phyloP scores from a whole-genome alignment of 345 rosid species.

The Reutealis trisperma region DNA sequence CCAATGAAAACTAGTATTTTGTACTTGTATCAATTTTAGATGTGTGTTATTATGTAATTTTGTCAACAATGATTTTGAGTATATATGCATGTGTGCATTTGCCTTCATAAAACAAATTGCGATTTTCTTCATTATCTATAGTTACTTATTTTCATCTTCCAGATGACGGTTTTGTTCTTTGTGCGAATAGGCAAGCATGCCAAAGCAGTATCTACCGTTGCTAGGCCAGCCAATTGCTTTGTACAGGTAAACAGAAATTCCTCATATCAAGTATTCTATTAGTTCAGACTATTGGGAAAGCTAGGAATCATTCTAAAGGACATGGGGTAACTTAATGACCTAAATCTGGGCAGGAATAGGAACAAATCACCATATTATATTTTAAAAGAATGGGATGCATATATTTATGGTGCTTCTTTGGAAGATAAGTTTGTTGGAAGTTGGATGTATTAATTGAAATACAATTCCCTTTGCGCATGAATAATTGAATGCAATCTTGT shows the following conservation, averaged over 20 bases:
- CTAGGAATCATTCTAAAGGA: background rate
- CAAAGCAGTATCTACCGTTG: slow-evolving; percentile 96
- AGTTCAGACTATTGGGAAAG: background rate
- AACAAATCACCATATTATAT: background rate
- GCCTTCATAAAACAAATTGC: background rate
- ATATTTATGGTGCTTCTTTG: background rate
- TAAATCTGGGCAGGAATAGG: background rate
- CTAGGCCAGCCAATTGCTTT: slow-evolving; percentile 91
- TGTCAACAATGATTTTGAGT: background rate
- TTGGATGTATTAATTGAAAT: background rate
- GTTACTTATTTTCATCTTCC: slow-evolving; percentile 30
- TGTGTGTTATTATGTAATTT: background rate
- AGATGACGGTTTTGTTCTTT: slow-evolving; percentile 47
- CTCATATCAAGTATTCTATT: slow-evolving; percentile 6
- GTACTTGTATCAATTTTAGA: background rate
- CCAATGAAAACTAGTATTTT: background rate
- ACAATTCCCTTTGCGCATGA: background rate
- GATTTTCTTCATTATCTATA: slow-evolving; percentile 16
- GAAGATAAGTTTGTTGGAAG: slow-evolving; percentile 4
- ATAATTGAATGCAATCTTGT: background rate
- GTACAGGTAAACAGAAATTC: slow-evolving; percentile 60
- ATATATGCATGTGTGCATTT: background rate
- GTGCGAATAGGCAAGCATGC: slow-evolving; percentile 78
- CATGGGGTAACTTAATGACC: background rate
- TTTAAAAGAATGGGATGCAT: background rate